Evolutionary conservation across 2,329 filamentous ascomycete species (phyloP), one percentile per base, ranked within the genome.

Genomic region (Knufia fluminis): DNA sequence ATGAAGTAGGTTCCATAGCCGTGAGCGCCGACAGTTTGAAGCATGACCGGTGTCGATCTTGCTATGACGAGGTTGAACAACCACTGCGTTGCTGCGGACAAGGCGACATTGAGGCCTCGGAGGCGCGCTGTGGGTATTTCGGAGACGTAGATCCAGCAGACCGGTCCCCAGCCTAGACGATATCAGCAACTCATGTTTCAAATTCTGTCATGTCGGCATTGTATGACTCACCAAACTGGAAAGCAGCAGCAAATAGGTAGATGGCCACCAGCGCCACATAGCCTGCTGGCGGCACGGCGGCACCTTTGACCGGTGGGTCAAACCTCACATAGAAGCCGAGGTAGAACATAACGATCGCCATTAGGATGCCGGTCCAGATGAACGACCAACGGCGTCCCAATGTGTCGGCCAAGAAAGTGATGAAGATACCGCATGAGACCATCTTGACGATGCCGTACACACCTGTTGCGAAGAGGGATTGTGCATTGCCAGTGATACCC

Each of bases 1-100:
- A 85, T 79, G 62, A 86, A 76, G 65, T 84, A 86, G 23, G 81
- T 81, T 24, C 74, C 74, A 54, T 76, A 77, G 45, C 73, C 67
- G 41, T 68, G 65, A 61, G 60, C 8, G 73, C 75, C 46, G 3
- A 75, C 71, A 0, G 71, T 77, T 8, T 71, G 71, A 59, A 86
- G 71, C 82, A 86, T 86, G 41, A 56, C 50, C 12, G 55, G 55
- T 1, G 52, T 56, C 12, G 55, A 42, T 50, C 80, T 70, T 1
- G 83, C 82, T 50, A 86, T 79, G 8, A 85, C 76, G 53, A 86
- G 84, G 61, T 87, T 87, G 65, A 86, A 86, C 3, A 86, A 64
- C 82, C 82, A 85, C 59, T 86, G 82, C 0, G 79, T 84, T 1
- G 78, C 79, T 0, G 83, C 82, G 0, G 76, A 82, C 41, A 86